Evolutionary conservation across 2,329 filamentous ascomycete genomes (phyloP).

Genomic region (Aspergillus sp.): DNA sequence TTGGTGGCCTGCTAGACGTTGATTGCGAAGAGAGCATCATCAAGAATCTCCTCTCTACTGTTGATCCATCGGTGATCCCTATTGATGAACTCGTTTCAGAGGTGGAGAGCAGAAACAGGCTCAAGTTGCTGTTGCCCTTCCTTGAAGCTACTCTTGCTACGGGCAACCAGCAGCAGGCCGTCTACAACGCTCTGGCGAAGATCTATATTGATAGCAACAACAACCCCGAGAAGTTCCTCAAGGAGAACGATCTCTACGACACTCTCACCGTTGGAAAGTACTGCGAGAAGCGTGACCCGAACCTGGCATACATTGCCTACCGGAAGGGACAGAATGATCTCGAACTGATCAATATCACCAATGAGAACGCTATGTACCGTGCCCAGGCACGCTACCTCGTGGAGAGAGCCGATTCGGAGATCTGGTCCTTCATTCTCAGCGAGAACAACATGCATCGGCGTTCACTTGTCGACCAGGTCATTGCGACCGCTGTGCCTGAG

Average conservation of each 20-base stretch:
- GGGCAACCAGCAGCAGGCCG: constrained; percentile 93
- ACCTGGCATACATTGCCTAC: constrained; percentile 92
- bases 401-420: constrained; percentile 82
- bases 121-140: constrained; percentile 95
- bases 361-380: constrained; percentile 99
- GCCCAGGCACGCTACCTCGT: constrained; percentile 95
- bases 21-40: constrained; percentile 97
- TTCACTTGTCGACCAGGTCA: constrained; percentile 93
- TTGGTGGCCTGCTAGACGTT: constrained; percentile 91
- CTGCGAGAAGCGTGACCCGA: constrained; percentile 97
- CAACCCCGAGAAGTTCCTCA: constrained; percentile 94
- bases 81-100: constrained; percentile 93
- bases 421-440: constrained; percentile 93
- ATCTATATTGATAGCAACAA: constrained; percentile 99
- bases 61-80: constrained; percentile 80
- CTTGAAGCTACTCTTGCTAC: constrained; percentile 85
- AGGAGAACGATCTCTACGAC: constrained; percentile 96
- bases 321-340: constrained; percentile 96
- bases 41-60: constrained; percentile 83
- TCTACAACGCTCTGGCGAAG: constrained; percentile 96
- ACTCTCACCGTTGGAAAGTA: constrained; percentile 92
- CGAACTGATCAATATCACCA: constrained; percentile 95
- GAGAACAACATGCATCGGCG: constrained; percentile 94
- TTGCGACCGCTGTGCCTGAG: constrained; percentile 90
- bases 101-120: constrained; percentile 91